Percentiles rank a stretch among this genome's conserved stretches.
Conservation (phyloP, 2,329 filamentous ascomycete species). For the Phialophora macrospora region DNA sequence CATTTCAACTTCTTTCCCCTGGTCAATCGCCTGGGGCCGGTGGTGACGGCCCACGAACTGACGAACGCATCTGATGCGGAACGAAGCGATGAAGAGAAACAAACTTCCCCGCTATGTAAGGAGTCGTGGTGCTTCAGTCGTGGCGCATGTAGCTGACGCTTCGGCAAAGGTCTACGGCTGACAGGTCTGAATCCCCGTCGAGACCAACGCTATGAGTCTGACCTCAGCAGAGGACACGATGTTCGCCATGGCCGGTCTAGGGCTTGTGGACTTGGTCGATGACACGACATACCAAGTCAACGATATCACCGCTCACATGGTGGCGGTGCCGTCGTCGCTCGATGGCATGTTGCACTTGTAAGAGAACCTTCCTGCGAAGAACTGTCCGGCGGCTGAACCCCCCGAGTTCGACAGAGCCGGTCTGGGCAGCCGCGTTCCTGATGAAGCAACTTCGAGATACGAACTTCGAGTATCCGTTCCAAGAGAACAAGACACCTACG, state of each 20-base stretch:
- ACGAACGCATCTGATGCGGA: conserved; percentile 38
- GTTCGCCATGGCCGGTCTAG: conserved; percentile 46
- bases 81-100: conserved; percentile 28
- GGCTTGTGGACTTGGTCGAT: conserved; percentile 43
- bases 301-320: conserved; percentile 45
- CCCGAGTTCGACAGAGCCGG: conserved; percentile 45
- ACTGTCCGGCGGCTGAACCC: background rate
- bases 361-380: conserved; percentile 15
- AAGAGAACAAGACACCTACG: conserved; percentile 43
- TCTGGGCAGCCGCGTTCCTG: conserved; percentile 46
- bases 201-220: conserved; percentile 17
- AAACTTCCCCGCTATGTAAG: conserved; percentile 40
- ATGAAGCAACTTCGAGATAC: conserved; percentile 45
- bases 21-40: conserved; percentile 39
- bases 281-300: conserved; percentile 45
- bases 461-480: conserved; percentile 46
- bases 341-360: conserved; percentile 49
- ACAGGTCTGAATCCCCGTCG: conserved; percentile 36
- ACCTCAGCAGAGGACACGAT: conserved; percentile 45
- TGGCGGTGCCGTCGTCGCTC: conserved; percentile 44
- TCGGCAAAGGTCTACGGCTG: conserved; percentile 35
- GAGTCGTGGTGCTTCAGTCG: background rate
- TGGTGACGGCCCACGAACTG: conserved; percentile 42
- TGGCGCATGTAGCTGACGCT: conserved; percentile 4
- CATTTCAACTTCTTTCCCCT: conserved; percentile 45